phyloP scores from a whole-genome alignment of 78 protist genomes.

The Monosiga brevicollis region DNA sequence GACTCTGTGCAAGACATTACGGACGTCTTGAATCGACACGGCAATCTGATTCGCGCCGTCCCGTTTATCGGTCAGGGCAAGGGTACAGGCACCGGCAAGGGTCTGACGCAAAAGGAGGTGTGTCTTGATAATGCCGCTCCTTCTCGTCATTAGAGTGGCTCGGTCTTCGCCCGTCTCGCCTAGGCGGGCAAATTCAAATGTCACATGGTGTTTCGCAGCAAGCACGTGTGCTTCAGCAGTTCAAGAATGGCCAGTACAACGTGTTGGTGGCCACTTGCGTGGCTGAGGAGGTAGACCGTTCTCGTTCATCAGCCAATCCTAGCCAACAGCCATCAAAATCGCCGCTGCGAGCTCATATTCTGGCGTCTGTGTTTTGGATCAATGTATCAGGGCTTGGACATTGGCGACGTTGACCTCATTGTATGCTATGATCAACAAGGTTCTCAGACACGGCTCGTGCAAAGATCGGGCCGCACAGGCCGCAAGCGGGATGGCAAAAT shows the following conservation, averaged over 20 bases:
- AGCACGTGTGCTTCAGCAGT: slow-evolving; percentile 21
- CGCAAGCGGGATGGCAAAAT: no score
- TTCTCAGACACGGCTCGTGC: slow-evolving; percentile 68
- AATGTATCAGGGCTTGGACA: slow-evolving; percentile 44
- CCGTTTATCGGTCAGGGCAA: slow-evolving; percentile 24
- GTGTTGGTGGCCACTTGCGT: slow-evolving; percentile 82
- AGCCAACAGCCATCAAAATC: not conserved
- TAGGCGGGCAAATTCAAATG: not conserved
- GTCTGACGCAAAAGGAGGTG: not conserved
- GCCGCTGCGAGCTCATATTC: not conserved
- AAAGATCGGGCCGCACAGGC: slow-evolving; percentile 95
- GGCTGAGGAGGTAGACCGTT: slow-evolving; percentile 83
- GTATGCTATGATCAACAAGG: slow-evolving; percentile 65
- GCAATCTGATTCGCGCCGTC: not conserved
- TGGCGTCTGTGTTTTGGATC: not conserved
- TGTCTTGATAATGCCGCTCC: not conserved
- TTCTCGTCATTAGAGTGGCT: not conserved
- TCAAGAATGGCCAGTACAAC: slow-evolving; percentile 63
- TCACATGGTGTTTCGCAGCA: not conserved
- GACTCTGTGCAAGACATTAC: slow-evolving; percentile 31
- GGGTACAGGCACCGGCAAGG: not conserved
- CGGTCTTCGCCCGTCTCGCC: not conserved
- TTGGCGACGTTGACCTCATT: slow-evolving; percentile 84
- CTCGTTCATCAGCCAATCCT: not conserved
- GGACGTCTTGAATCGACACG: not conserved